A percentile compares a stretch with the other conserved stretches of the same genome.
These are phyloP conservation scores for Apiospora aurea DNA, from an alignment of 2,329 filamentous ascomycete species.

Conservation along the genomic window DNA sequence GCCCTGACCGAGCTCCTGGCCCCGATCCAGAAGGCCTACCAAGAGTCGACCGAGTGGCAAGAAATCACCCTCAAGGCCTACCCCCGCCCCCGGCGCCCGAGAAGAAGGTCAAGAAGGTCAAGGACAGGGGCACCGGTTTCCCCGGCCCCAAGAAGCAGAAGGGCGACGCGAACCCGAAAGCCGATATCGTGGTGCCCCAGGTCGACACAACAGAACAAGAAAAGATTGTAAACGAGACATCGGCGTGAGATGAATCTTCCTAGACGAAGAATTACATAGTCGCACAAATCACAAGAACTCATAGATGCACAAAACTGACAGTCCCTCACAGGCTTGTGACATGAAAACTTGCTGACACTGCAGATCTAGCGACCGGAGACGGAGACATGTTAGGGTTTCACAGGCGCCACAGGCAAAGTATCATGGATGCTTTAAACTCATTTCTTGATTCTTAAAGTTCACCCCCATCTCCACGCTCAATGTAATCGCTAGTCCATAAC, in stretches of 20 bases:
- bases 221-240: slow-evolving; percentile 22
- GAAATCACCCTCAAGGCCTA: slow-evolving; percentile 80
- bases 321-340: background rate
- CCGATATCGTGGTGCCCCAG: slow-evolving; percentile 69
- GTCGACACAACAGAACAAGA: slow-evolving; percentile 56
- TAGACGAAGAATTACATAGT: background rate
- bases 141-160: slow-evolving; percentile 23
- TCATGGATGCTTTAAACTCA: slow-evolving; percentile 12
- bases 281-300: slow-evolving; percentile 5
- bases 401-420: background rate
- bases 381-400: background rate
- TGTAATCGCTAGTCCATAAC: slow-evolving; percentile 22
- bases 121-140: slow-evolving; percentile 68
- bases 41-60: slow-evolving; percentile 80
- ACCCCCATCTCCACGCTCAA: slow-evolving; percentile 9
- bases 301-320: slow-evolving; percentile 12
- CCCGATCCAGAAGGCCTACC: slow-evolving; percentile 79
- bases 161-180: slow-evolving; percentile 51
- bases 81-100: slow-evolving; percentile 71
- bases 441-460: slow-evolving; percentile 19
- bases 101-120: slow-evolving; percentile 77
- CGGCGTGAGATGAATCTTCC: slow-evolving; percentile 21
- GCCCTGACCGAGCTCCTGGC: slow-evolving; percentile 76
- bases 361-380: background rate
- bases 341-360: background rate